phyloP scores from a whole-genome alignment of 495 filamentous ascomycete genomes.

The Hypoxylon perforatum region DNA sequence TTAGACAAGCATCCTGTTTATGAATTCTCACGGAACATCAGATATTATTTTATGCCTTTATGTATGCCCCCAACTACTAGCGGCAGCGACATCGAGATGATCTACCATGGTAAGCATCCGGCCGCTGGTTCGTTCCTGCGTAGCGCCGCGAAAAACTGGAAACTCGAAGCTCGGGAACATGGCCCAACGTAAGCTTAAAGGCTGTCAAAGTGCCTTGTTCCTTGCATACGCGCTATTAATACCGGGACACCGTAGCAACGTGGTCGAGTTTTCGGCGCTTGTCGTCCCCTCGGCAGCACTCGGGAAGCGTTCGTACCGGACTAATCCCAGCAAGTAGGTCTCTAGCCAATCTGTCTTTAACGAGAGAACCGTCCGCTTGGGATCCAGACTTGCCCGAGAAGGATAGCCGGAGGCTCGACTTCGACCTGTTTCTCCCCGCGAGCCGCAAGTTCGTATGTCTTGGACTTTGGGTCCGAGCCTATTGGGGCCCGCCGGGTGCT shows the following conservation, averaged over 20 bases:
- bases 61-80: too few species aligned
- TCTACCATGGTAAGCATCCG: background rate
- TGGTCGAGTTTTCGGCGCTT: conserved; percentile 14
- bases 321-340: conserved; percentile 14
- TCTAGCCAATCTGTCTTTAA: conserved; percentile 19
- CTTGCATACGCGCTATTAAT: conserved; percentile 16
- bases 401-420: conserved; percentile 15
- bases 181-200: conserved; percentile 15
- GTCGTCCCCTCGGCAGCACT: conserved; percentile 1
- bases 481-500: conserved; percentile 15
- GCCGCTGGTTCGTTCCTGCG: conserved; percentile 6
- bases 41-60: too few species aligned
- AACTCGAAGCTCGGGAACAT: conserved; percentile 8
- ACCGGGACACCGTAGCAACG: conserved; percentile 3
- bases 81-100: too few species aligned
- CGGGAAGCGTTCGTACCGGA: conserved; percentile 12
- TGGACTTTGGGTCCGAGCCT: conserved; percentile 3
- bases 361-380: conserved; percentile 21
- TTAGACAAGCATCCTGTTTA: too few species aligned
- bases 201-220: conserved; percentile 10
- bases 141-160: conserved; percentile 10
- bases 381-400: conserved; percentile 23
- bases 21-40: too few species aligned
- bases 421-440: conserved; percentile 8
- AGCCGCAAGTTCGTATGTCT: background rate